Evolutionary conservation across 768 basidiomycete genomes (phyloP), one percentile per base, ranked within the genome.

Genomic region (Boletus rubroflammeus): DNA sequence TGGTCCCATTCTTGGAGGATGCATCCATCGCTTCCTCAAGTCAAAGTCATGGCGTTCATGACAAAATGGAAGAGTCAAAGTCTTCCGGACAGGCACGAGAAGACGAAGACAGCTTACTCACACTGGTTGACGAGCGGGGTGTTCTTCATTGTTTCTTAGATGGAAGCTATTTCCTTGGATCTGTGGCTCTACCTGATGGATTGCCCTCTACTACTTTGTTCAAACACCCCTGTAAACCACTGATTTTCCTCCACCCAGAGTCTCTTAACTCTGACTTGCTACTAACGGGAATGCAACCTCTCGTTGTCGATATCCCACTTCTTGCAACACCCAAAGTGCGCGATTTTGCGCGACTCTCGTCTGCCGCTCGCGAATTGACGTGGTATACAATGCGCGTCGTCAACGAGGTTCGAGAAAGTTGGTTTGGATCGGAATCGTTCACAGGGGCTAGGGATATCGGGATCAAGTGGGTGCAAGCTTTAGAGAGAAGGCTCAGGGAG

Each of bases 371-470:
- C 14, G 88, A 90, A 59, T 75, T 93, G 35, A 71, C 78, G 8
- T 88, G 84, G 83, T 90, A 91, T 72, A 72, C 76, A 31, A 80
- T 86, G 66, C 82, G 85, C 43, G 80, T 84, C 32, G 72, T 87
- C 38, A 82, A 84, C 60, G 90, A 93, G 54, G 85, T 92, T 82
- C 80, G 80, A 19, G 74, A 72, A 26, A 73, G 76, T 10, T 93
- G 91, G 91, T 81, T 83, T 62, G 91, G 91, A 19, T 80, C 82
- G 13, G 83, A 85, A 48, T 79, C 73, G 8, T 74, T 77, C 45
- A 79, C 74, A 57, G 90, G 90, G 43, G 88, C 88, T 41, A 78
- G 86, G 57, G 84, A 84, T 42, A 66, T 86, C 53, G 91, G 91
- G 8, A 80, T 82, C 5, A 85, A 81, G 65, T 93, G 89, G 88